These are phyloP conservation scores for Diplocarpon mali DNA, from an alignment of 2,329 filamentous ascomycete genomes.

Conservation along the genomic window DNA sequence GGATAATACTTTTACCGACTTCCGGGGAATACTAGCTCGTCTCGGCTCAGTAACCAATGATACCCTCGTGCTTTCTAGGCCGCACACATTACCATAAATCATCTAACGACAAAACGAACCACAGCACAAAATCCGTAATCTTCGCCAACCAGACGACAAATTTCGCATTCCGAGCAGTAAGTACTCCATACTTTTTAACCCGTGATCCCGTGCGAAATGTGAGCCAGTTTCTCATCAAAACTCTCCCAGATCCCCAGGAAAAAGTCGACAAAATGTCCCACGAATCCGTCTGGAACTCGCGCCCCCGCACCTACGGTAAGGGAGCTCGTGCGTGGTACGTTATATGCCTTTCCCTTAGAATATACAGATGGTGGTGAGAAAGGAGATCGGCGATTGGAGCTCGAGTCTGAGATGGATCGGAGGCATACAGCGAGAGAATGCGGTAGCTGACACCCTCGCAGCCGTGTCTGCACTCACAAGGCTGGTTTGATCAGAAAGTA, in stretches of 20 bases:
- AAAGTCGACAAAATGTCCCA: constrained; percentile 49
- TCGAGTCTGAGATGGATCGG: neutral
- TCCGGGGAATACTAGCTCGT: neutral
- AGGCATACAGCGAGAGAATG: neutral
- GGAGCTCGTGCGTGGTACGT: constrained; percentile 86
- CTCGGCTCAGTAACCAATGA: neutral
- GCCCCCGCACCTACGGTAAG: constrained; percentile 95
- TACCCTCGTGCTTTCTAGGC: neutral
- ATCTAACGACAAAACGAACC: too few relatives aligned
- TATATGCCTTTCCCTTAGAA: neutral
- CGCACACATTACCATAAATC: neutral
- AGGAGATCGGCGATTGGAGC: neutral
- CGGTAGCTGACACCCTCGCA: constrained; percentile 28
- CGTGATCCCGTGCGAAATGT: too few relatives aligned
- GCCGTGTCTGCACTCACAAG: constrained; percentile 83
- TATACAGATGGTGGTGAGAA: neutral
- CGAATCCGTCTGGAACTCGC: constrained; percentile 99
- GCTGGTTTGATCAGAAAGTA: constrained; percentile 99
- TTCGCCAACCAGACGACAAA: constrained; percentile 1
- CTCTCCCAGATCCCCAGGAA: neutral
- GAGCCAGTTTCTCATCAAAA: neutral
- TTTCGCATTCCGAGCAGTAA: constrained; percentile 1
- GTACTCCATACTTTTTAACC: neutral
- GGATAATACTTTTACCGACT: too few relatives aligned
- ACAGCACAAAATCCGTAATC: too few relatives aligned